Percentiles rank a stretch among this genome's conserved stretches.
Conservation (phyloP, 202 grass and related monocot genomes). For the Musa balbisiana region DNA sequence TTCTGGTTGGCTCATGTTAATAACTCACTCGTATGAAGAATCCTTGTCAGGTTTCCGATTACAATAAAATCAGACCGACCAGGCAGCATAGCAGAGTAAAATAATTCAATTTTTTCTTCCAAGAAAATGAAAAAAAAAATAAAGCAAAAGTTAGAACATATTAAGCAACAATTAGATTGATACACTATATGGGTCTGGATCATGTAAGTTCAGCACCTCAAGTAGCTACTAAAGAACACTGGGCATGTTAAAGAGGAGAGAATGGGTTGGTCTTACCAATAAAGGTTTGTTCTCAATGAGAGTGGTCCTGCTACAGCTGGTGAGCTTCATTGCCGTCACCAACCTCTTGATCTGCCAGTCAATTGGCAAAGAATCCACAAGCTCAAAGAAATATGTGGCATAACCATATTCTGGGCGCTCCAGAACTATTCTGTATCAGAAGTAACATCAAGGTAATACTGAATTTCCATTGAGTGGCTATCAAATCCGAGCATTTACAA, state of each 20-base stretch:
- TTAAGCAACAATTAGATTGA: neutral
- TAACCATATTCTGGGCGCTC: conserved; percentile 96
- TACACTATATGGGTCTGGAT: neutral
- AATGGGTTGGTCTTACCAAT: conserved; percentile 36
- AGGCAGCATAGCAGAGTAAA: neutral
- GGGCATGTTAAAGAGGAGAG: neutral
- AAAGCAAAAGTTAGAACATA: neutral
- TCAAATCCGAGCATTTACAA: neutral
- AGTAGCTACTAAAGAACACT: neutral
- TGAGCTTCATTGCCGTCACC: conserved; percentile 78
- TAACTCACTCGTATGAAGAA: too few species aligned
- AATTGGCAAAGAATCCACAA: conserved; percentile 51
- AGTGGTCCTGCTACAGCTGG: conserved; percentile 61
- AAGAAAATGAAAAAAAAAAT: neutral
- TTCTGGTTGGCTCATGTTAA: too few species aligned
- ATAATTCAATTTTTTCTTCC: neutral
- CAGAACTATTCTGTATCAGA: conserved; percentile 69
- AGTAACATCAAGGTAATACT: conserved; percentile 20
- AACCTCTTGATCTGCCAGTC: conserved; percentile 77
- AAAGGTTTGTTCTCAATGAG: conserved; percentile 80
- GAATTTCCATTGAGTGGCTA: neutral
- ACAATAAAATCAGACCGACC: too few species aligned
- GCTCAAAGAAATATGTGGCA: conserved; percentile 95
- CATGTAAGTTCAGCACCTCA: neutral
- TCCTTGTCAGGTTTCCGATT: too few species aligned